These are phyloP conservation scores for Candida maris DNA, from an alignment of 805 yeast genomes.

Conservation along the genomic window DNA sequence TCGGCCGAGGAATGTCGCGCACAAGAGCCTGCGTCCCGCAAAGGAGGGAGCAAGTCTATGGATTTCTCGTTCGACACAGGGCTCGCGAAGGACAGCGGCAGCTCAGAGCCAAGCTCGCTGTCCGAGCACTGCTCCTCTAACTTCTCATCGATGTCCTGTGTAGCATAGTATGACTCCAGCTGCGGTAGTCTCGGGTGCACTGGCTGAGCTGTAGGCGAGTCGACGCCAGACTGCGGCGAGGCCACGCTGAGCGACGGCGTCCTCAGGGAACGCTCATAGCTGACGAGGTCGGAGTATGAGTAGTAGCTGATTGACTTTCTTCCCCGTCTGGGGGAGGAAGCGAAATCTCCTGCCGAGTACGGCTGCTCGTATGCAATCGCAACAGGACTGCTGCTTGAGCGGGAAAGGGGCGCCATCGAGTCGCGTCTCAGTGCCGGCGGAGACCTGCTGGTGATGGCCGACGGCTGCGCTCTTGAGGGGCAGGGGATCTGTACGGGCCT, in stretches of 20 bases:
- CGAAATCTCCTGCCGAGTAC: neutral
- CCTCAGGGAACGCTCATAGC: constrained; percentile 20
- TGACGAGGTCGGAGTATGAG: constrained; percentile 31
- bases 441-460: constrained; percentile 1
- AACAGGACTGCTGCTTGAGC: neutral
- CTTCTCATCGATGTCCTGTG: constrained; percentile 11
- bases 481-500: constrained; percentile 4
- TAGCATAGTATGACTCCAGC: no score
- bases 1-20: no score
- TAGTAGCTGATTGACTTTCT: constrained; percentile 31
- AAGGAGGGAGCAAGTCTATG: no score
- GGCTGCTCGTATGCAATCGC: neutral
- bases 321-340: constrained; percentile 1
- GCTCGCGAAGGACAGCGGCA: no score
- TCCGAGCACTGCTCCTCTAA: constrained; percentile 4
- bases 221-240: constrained; percentile 3
- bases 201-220: no score
- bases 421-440: neutral
- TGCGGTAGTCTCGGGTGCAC: no score
- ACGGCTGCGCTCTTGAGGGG: neutral
- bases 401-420: neutral
- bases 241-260: neutral
- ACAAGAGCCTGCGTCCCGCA: no score
- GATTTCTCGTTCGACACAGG: no score
- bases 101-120: neutral